Evolutionary conservation across 1,284 basidiomycete species (phyloP), one percentile per base, ranked within the genome.

Genomic region (Cryptococcus sp.): DNA sequence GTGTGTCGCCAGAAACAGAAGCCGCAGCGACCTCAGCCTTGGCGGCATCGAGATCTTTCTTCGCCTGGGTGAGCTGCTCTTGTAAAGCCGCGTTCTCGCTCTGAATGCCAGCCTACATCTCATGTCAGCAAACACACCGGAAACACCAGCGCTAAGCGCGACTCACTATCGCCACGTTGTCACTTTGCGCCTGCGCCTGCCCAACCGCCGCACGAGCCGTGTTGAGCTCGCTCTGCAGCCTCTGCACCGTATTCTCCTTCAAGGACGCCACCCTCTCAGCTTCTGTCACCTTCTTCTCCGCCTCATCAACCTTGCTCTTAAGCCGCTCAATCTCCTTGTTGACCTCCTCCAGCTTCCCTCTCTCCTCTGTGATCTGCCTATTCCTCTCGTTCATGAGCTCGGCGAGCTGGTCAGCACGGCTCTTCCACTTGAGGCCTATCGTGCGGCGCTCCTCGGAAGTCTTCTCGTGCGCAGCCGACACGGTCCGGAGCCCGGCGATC

Each of bases 341-440:
- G 42, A 64, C n/a, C 42, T 66, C 59, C 38, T 53, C 55, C 33
- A 69, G 55, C 44, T 62, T 63, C 56, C 65, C 64, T 53, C 63
- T 68, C 13, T 68, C 66, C 55, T 67, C 67, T 12, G 59, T 52
- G 16, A 39, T 52, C 23, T 55, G 36, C 12, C 15, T 15, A 58
- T 24, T 40, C 48, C 60, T 55, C 21, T 64, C 59, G n/a, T 53
- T 62, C 36, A 68, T n/a, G 64, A 35, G 49, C 28, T 5, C 28
- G 28, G 28, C 28, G 28, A 33, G 28, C 28, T 33, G 52, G 2
- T 66, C 66, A 0, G 63, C 59, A 24, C 68, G 65, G n/a, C 64
- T 53, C 47, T 70, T 68, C 65, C 69, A 69, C 50, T 72, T 72
- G 53, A 73, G 59, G 11, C 70, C 73, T 20, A 73, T 72, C 9